Evolutionary conservation across 2,329 filamentous ascomycete genomes (phyloP).

Genomic region (Elsinoe arachidis): DNA sequence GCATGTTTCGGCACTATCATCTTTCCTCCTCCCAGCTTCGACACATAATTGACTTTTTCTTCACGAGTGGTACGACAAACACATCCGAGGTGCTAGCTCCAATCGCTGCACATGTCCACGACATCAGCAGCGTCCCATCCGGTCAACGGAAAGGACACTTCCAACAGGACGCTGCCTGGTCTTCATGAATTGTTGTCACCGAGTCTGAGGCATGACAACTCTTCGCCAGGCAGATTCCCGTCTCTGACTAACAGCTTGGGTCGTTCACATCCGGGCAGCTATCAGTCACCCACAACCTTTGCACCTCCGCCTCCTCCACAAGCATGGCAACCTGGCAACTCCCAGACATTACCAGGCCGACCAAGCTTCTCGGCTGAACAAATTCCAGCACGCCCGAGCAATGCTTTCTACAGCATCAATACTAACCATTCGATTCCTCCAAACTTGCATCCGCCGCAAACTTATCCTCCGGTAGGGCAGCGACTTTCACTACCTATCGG

Average conservation of each 20-base stretch:
- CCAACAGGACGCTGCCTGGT: conserved; percentile 3
- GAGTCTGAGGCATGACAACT: conserved; percentile 1
- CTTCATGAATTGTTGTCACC: conserved; percentile 10
- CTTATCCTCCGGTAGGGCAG: background rate
- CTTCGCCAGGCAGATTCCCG: background rate
- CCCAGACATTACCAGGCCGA: background rate
- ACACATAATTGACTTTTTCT: too few species aligned
- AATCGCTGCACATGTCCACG: background rate
- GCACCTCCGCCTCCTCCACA: background rate
- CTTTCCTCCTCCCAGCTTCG: too few species aligned
- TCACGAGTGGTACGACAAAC: too few species aligned
- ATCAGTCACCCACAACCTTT: background rate
- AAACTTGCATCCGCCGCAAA: background rate
- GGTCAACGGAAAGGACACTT: conserved; percentile 7
- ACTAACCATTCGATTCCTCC: background rate
- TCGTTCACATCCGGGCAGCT: background rate
- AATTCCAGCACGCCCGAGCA: background rate
- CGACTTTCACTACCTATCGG: background rate
- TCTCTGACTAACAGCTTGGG: background rate
- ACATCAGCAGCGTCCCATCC: conserved; percentile 1
- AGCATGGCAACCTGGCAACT: background rate
- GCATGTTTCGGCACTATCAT: background rate
- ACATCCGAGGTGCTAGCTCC: background rate
- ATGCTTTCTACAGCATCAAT: background rate
- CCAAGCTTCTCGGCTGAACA: background rate